Percentiles rank a stretch among this genome's conserved stretches.
Evolutionary conservation across 2,329 filamentous ascomycete genomes (phyloP).

Genomic region (Aspergillus amoenus): DNA sequence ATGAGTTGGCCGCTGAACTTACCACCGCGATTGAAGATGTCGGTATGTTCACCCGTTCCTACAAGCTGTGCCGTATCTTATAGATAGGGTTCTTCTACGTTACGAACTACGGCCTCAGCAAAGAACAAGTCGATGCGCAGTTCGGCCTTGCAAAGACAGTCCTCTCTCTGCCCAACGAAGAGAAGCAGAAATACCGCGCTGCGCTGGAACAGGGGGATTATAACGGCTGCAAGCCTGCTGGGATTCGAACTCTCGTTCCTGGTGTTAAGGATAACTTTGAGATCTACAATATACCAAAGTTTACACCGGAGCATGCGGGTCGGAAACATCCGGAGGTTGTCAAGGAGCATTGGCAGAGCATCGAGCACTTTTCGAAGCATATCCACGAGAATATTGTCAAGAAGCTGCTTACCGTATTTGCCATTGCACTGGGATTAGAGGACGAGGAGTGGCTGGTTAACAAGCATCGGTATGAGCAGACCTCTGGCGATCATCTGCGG

Average conservation of each 20-base stretch:
- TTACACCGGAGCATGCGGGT: constrained; percentile 37
- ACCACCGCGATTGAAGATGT: neutral
- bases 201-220: constrained; percentile 54
- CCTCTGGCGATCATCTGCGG: neutral
- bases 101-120: constrained; percentile 57
- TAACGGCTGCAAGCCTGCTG: constrained; percentile 53
- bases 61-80: neutral
- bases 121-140: constrained; percentile 59
- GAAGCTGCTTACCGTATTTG: neutral
- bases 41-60: neutral
- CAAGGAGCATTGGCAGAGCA: constrained; percentile 49
- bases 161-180: constrained; percentile 54
- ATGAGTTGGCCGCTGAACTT: neutral
- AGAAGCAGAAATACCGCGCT: constrained; percentile 56
- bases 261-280: constrained; percentile 56
- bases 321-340: constrained; percentile 51
- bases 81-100: constrained; percentile 59
- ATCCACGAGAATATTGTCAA: neutral
- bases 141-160: constrained; percentile 60
- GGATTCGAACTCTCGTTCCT: constrained; percentile 37
- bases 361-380: neutral
- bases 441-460: neutral
- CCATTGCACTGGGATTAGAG: neutral
- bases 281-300: constrained; percentile 63
- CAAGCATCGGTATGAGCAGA: neutral